Evolutionary conservation across 495 filamentous ascomycete genomes (phyloP).

Genomic region (Penicillium atrosanguineum): DNA sequence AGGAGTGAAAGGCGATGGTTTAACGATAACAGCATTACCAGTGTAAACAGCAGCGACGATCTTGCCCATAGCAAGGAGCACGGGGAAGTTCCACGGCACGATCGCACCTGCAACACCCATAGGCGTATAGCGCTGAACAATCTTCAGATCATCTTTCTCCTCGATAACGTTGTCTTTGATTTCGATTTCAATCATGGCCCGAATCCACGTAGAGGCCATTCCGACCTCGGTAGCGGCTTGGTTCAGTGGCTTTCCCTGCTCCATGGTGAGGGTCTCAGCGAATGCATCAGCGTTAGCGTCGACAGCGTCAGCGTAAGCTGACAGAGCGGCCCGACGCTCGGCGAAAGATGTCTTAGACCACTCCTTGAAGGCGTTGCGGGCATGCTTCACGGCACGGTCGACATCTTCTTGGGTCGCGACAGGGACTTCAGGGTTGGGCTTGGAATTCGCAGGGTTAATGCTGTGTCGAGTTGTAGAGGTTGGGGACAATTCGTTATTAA

Average conservation of each 20-base stretch:
- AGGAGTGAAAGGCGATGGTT: conserved; percentile 63
- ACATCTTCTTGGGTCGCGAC: conserved; percentile 53
- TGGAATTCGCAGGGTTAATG: conserved; percentile 50
- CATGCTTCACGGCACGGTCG: conserved; percentile 50
- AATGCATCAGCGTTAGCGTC: conserved; percentile 43
- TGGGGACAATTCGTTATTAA: conserved; percentile 35
- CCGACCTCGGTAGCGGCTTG: conserved; percentile 26
- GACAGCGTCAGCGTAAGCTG: conserved; percentile 51
- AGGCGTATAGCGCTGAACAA: conserved; percentile 53
- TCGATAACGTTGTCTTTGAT: conserved; percentile 35
- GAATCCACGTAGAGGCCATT: conserved; percentile 24
- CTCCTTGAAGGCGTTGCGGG: conserved; percentile 44
- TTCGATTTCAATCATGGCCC: conserved; percentile 18
- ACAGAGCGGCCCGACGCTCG: conserved; percentile 54
- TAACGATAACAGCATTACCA: conserved; percentile 58
- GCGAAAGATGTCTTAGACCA: conserved; percentile 51
- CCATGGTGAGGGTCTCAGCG: conserved; percentile 48
- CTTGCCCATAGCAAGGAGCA: conserved; percentile 57
- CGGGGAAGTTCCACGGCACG: conserved; percentile 62
- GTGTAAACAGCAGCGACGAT: conserved; percentile 54
- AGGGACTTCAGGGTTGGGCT: conserved; percentile 54
- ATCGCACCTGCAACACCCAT: conserved; percentile 59
- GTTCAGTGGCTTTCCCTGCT: conserved; percentile 55
- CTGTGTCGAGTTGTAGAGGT: conserved; percentile 32
- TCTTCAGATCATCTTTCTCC: conserved; percentile 46